Base-by-base conservation (phyloP, 78 protist genomes). In the Dictyostelium capitatum region DNA sequence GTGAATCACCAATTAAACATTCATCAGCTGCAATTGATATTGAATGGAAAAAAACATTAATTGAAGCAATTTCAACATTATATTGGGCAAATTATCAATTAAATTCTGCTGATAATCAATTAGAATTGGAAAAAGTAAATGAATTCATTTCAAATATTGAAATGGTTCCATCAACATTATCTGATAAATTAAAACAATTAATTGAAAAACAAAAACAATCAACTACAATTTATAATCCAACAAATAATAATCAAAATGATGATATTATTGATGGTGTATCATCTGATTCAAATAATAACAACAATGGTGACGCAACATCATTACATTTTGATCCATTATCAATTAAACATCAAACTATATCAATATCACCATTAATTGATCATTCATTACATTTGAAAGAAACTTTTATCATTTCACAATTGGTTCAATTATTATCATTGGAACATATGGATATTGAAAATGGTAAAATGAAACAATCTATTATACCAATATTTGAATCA, bases 41-140 rank as follows among this genome's bases (percentile, higher is more conserved):
- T 48, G 79, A 74, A 32, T 87, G 93, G 93, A 87, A 46, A 43
- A 48, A 64, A 7, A 87, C 83, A 28, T 64, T 77, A 47, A 57
- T 87, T 30, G 93, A 87, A 64, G 93, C 93, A 5, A 20, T 87
- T 56, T 32, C 80, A 19, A 87, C 93, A 12, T 56, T 87, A 50
- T 77, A 87, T 77, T 87, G 93, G 93, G 73, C 70, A 47, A 87
- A 87, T 57, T 74, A 77, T 23, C 93, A 87, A 62, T 82, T 73
- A 30, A 81, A 64, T 64, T n/a, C 74, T 28, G 51, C 19, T 14
- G 69, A 81, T 28, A 20, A 41, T 54, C 41, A 81, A 47, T 9
- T 10, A 19, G 57, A 23, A 12, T 28, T 78, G 3, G 75, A 43
- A 7, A 37, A 47, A 19, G 50, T 81, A n/a, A 9, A n/a, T 15